A percentile compares a stretch with the other conserved stretches of the same genome.
Conservation (phyloP, 805 yeast species). For the Maudiozyma saulgeensis region DNA sequence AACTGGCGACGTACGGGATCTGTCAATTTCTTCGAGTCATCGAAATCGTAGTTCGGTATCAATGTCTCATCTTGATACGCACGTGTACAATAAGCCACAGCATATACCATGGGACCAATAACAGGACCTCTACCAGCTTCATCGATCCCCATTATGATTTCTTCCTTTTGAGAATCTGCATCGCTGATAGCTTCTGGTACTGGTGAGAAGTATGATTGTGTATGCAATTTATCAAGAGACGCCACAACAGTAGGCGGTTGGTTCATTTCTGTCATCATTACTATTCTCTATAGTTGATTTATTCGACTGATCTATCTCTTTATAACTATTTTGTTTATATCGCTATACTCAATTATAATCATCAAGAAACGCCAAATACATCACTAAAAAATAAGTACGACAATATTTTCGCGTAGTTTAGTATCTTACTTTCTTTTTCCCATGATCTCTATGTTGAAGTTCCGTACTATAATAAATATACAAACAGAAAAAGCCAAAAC, state of each 20-base stretch:
- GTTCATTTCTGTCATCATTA: neutral
- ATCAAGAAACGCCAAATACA: too few species aligned
- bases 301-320: too few species aligned
- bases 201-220: slow-evolving; percentile 42
- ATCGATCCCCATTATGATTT: slow-evolving; percentile 74
- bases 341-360: too few species aligned
- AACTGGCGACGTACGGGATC: slow-evolving; percentile 59
- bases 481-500: too few species aligned
- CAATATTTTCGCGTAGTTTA: too few species aligned
- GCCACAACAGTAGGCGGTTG: slow-evolving; percentile 26
- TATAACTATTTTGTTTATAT: too few species aligned
- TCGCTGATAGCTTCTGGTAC: slow-evolving; percentile 32
- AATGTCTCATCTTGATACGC: slow-evolving; percentile 36
- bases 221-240: slow-evolving; percentile 18
- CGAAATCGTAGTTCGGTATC: slow-evolving; percentile 65
- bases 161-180: slow-evolving; percentile 30
- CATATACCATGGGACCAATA: slow-evolving; percentile 96
- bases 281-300: neutral
- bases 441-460: too few species aligned
- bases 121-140: slow-evolving; percentile 99
- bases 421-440: too few species aligned
- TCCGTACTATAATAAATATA: too few species aligned
- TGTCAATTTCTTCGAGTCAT: slow-evolving; percentile 82
- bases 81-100: slow-evolving; percentile 65
- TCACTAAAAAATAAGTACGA: too few species aligned